These are phyloP conservation scores for Eimeria falciformis DNA, from an alignment of 169 alveolate genomes.

Conservation along the genomic window DNA sequence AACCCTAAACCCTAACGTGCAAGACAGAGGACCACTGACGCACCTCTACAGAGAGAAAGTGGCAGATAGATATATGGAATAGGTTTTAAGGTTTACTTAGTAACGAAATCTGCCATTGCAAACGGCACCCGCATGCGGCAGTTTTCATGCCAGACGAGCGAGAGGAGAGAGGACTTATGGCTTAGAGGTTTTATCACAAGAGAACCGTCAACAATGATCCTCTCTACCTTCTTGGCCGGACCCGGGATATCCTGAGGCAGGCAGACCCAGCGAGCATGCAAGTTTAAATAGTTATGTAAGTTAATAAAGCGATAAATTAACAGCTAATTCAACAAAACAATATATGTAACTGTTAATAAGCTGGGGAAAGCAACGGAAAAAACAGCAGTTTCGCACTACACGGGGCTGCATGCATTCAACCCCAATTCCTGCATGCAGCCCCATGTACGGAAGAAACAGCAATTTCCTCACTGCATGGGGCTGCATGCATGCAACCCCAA, in stretches of 20 bases:
- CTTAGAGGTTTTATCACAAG: conserved; percentile 66
- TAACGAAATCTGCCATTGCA: conserved; percentile 66
- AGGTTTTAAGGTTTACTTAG: conserved; percentile 34
- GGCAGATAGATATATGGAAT: neutral
- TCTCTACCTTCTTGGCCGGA: conserved; percentile 68
- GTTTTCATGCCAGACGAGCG: conserved; percentile 74
- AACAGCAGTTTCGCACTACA: neutral
- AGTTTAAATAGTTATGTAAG: neutral
- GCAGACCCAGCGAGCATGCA: neutral
- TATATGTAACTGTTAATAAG: too few species aligned
- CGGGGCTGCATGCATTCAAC: too few species aligned
- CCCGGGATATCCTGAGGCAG: conserved; percentile 37
- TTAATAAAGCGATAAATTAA: neutral
- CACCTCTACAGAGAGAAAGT: neutral
- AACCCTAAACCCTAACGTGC: neutral
- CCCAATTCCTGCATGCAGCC: too few species aligned
- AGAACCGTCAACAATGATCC: conserved; percentile 71
- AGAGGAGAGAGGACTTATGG: conserved; percentile 23
- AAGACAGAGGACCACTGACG: neutral
- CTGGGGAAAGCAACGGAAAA: neutral
- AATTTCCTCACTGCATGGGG: too few species aligned
- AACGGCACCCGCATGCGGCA: conserved; percentile 78
- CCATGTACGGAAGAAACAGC: too few species aligned
- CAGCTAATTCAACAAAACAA: neutral
- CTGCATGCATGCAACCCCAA: too few species aligned